Base-by-base conservation (phyloP, 495 filamentous ascomycete genomes). In the Daldinia childiae region DNA sequence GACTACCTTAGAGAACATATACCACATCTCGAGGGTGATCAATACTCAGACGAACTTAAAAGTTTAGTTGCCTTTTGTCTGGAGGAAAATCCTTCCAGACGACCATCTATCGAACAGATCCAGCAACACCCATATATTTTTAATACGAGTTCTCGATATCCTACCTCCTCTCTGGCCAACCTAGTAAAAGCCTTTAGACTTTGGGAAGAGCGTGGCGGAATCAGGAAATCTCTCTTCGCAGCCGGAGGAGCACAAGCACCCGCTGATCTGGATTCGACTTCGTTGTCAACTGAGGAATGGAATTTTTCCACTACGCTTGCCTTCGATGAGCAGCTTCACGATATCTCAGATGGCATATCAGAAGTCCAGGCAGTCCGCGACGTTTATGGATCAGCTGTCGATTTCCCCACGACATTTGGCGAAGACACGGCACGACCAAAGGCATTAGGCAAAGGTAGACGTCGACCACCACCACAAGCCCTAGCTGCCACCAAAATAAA, bases 251-350 rank as follows among this genome's bases (percentile, higher is more conserved):
- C 93, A 24, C 88, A 89, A 34, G 89, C 78, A 6, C 82, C 89
- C 27, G 73, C 73, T 4, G 81, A 82, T 62, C 76, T 79, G 14
- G 74, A 69, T 34, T 79, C 80, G 56, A 81, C 78, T 0, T 76
- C 73, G 51, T 74, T 75, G 67, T 82, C 61, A 17, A 83, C 87
- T 39, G 91, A 94, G 65, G 91, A 95, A 71, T 97, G 95, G 93
- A 97, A 95, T 72, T 97, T 97, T 74, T 94, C 91, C 75, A 93
- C 91, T 0, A 95, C 93, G 0, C 90, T 92, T 62, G 91, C 89
- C 9, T 97, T 97, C 76, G 91, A 96, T 74, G 85, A 89, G 63
- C 79, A 85, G 58, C 82, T 87, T 38, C 81, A 79, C 38, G 75
- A 82, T 50, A 79, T 81, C 71, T 75, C 81, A 11, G 76, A 78